These are phyloP conservation scores for Trichophyton verrucosum DNA, from an alignment of 2,329 filamentous ascomycete species.

Conservation along the genomic window DNA sequence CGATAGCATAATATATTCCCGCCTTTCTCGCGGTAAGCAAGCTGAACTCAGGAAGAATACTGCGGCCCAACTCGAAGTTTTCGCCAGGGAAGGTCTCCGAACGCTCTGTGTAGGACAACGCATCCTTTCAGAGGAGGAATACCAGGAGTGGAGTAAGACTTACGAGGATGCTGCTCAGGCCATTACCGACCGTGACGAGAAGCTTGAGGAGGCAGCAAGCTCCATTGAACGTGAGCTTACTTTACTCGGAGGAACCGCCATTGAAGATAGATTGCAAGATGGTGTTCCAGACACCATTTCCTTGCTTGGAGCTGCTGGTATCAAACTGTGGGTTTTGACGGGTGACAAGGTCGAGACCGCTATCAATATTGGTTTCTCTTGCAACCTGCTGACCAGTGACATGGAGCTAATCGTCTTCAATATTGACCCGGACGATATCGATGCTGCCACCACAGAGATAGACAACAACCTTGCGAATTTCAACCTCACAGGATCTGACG, in stretches of 20 bases:
- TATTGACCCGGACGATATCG: constrained; percentile 59
- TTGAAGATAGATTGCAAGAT: constrained; percentile 92
- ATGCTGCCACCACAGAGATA: constrained; percentile 55
- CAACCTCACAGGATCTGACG: constrained; percentile 67
- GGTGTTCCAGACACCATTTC: constrained; percentile 93
- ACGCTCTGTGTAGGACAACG: constrained; percentile 88
- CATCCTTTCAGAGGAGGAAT: constrained; percentile 69
- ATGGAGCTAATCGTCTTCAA: constrained; percentile 94
- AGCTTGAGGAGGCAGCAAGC: constrained; percentile 79
- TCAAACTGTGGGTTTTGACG: constrained; percentile 96
- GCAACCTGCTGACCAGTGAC: constrained; percentile 90
- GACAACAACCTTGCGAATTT: constrained; percentile 63
- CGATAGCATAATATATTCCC: constrained; percentile 92
- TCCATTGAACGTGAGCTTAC: constrained; percentile 80
- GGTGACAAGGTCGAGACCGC: constrained; percentile 98
- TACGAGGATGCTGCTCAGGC: constrained; percentile 79
- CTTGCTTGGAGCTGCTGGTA: constrained; percentile 79
- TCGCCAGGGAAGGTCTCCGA: constrained; percentile 84
- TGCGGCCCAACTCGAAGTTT: constrained; percentile 91
- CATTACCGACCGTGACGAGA: constrained; percentile 78
- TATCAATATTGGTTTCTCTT: constrained; percentile 99
- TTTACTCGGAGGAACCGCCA: constrained; percentile 85
- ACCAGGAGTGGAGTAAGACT: constrained; percentile 69
- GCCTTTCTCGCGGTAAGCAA: constrained; percentile 74
- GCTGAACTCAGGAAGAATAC: constrained; percentile 68